These are phyloP conservation scores for Choanephora cucurbitarum DNA, from an alignment of 371 early-diverging fungal genomes.

Conservation along the genomic window DNA sequence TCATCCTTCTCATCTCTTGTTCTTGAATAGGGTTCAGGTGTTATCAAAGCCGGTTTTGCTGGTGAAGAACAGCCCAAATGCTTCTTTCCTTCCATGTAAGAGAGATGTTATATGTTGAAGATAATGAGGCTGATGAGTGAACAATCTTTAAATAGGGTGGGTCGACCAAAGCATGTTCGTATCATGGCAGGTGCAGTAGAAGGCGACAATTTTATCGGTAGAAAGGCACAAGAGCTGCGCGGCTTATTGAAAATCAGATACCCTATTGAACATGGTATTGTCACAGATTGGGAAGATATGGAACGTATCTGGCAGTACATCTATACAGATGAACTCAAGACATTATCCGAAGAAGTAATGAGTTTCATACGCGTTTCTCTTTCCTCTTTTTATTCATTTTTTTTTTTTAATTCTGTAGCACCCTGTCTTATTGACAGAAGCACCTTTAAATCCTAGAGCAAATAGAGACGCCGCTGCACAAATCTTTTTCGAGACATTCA, in stretches of 20 bases:
- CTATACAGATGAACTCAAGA: conserved; percentile 92
- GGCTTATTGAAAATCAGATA: conserved; percentile 91
- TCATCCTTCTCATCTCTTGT: conserved; percentile 11
- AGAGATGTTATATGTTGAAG: conserved; percentile 18
- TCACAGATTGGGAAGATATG: conserved; percentile 97
- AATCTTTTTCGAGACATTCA: conserved; percentile 97
- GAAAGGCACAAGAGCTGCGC: conserved; percentile 90
- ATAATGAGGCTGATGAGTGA: background rate
- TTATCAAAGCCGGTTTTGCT: conserved; percentile 97
- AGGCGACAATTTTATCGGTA: conserved; percentile 92
- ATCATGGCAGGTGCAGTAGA: conserved; percentile 98
- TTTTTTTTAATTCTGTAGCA: conserved; percentile 58
- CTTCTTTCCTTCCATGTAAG: conserved; percentile 88
- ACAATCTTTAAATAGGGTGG: conserved; percentile 64
- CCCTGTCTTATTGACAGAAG: conserved; percentile 94
- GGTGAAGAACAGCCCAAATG: conserved; percentile 95
- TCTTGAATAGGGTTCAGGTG: conserved; percentile 86
- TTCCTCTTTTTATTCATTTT: background rate
- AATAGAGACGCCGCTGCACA: conserved; percentile 93
- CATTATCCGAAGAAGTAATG: conserved; percentile 88
- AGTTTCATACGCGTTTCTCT: background rate
- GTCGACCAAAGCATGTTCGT: conserved; percentile 92
- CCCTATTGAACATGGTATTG: conserved; percentile 96
- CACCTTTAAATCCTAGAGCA: conserved; percentile 87
- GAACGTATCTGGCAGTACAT: conserved; percentile 96